These are phyloP conservation scores for Tulasnella sp. DNA, from an alignment of 768 basidiomycete genomes.

Conservation along the genomic window DNA sequence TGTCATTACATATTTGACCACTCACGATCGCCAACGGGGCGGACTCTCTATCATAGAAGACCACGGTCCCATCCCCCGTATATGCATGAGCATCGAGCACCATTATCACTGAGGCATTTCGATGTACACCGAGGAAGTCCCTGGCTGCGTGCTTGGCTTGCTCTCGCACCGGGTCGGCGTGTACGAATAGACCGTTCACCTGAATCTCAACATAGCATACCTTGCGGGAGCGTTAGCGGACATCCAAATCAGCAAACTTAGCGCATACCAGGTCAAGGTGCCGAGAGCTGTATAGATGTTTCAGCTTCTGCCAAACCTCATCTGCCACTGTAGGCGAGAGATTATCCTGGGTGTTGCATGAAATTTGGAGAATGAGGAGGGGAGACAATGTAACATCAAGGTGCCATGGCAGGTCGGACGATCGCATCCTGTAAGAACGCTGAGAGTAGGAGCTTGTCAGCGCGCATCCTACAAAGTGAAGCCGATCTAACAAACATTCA, in stretches of 20 bases:
- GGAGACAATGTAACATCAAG: too few relatives aligned
- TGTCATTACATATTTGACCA: too few relatives aligned
- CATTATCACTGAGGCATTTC: background rate
- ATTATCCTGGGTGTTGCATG: too few relatives aligned
- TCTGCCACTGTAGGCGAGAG: too few relatives aligned
- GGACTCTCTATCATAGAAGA: background rate
- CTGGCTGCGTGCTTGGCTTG: background rate
- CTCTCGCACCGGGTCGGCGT: background rate
- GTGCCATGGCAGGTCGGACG: too few relatives aligned
- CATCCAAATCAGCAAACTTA: too few relatives aligned
- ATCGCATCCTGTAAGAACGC: too few relatives aligned
- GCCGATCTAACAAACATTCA: background rate
- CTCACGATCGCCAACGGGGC: background rate
- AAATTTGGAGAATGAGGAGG: too few relatives aligned
- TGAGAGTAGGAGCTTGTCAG: too few relatives aligned
- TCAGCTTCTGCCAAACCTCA: too few relatives aligned
- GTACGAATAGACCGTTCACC: background rate
- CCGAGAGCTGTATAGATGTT: too few relatives aligned
- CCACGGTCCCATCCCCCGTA: background rate
- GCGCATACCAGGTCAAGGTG: too few relatives aligned
- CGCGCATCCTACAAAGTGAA: background rate
- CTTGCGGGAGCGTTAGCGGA: background rate
- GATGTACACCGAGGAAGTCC: background rate
- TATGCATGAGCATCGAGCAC: background rate
- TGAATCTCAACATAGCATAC: background rate